Conservation (phyloP, 805 yeast species). For the Yueomyces sinensis region DNA sequence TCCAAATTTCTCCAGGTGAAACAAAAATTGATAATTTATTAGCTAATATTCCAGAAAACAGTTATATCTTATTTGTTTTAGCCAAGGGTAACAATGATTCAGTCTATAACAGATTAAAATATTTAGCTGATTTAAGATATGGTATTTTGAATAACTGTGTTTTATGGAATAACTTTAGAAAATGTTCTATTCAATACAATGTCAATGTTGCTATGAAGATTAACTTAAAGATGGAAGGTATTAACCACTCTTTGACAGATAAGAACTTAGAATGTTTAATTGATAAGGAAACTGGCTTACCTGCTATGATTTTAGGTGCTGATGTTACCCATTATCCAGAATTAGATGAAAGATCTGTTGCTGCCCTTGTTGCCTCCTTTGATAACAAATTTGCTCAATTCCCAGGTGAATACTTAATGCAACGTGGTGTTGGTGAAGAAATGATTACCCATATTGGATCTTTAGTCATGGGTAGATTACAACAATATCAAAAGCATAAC, state of each 20-base stretch:
- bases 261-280: conserved; percentile 4
- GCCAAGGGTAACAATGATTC: conserved; percentile 4
- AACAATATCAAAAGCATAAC: conserved; percentile 8
- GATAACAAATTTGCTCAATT: conserved; percentile 12
- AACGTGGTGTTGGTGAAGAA: conserved; percentile 12
- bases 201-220: conserved; percentile 14
- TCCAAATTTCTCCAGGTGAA: conserved; percentile 10
- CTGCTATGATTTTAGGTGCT: conserved; percentile 12
- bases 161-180: conserved; percentile 12
- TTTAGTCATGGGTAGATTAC: conserved; percentile 7
- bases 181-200: conserved; percentile 9
- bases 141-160: conserved; percentile 13
- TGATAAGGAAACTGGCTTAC: conserved; percentile 9
- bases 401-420: conserved; percentile 13
- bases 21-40: conserved; percentile 4
- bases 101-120: conserved; percentile 12
- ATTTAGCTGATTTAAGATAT: conserved; percentile 10
- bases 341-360: conserved; percentile 12
- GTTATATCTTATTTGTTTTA: conserved; percentile 9
- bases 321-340: conserved; percentile 18
- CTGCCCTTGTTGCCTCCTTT: conserved; percentile 11
- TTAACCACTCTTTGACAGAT: conserved; percentile 9
- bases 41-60: conserved; percentile 7
- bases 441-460: conserved; percentile 9
- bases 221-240: conserved; percentile 12